Evolutionary conservation across 257 asterid species (phyloP), one percentile per base, ranked within the genome.

Genomic region (Primulina eburnea): DNA sequence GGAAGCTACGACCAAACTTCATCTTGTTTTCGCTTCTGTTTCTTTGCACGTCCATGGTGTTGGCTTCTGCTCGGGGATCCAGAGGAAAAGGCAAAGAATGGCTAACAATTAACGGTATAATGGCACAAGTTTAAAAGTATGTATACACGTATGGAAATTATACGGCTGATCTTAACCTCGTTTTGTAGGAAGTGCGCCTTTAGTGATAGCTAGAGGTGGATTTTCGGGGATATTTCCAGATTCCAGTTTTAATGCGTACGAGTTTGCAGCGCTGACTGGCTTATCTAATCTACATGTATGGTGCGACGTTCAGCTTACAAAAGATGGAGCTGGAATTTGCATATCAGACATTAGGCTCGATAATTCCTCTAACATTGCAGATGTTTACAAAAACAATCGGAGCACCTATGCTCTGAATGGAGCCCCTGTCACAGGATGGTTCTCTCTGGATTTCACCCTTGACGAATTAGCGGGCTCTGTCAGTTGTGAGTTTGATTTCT

Each of bases 151-250:
- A 35, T 38, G 14, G 9, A 8, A 38, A 38, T 38, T 10, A 24
- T 10, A 9, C 4, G 40, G 14, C 50, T 38, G 50, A 38, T 38
- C 50, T 9, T 38, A 38, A 38, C 50, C 12, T 38, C 14, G 50
- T 38, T 38, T 38, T 38, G 50, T 10, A 10, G 50, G 50, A 38
- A 16, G 10, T 38, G 50, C 50, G 16, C 97, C 97, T 61, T 35
- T 81, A 77, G 97, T 86, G 62, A 71, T 89, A 74, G 93, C 93
- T 70, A 86, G 87, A n/a, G 97, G 96, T 55, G 97, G 97, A 81
- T 84, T 84, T 82, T 91, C 97, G 6, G 97, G 97, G 32, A 5
- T 89, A 53, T 83, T 91, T 71, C 95, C 92, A 0, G 96, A 83
- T 43, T 89, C 97, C 18, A 84, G 97, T 78, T 59, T 0, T 34